These are phyloP conservation scores for Taiwanofungus camphoratus DNA, from an alignment of 1,284 basidiomycete species.

Conservation along the genomic window DNA sequence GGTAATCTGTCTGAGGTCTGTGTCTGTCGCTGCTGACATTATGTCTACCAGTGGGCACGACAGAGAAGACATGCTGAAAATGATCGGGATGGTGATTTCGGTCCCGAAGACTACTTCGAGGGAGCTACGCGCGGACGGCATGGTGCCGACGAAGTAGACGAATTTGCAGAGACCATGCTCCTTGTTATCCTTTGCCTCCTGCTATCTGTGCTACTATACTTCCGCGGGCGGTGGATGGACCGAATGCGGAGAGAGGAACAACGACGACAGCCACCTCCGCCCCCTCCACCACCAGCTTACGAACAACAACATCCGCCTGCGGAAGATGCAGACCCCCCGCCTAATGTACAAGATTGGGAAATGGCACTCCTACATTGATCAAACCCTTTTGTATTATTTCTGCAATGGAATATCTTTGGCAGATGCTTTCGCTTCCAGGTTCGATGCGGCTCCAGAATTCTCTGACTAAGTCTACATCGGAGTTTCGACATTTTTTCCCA, in stretches of 20 bases:
- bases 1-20: conserved; percentile 31
- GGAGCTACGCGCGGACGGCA: conserved; percentile 52
- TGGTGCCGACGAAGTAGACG: conserved; percentile 55
- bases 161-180: conserved; percentile 69
- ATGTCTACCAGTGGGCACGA: conserved; percentile 58
- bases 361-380: background rate
- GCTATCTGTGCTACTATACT: conserved; percentile 64
- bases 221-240: conserved; percentile 67
- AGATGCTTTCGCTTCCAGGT: too few species aligned
- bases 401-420: too few species aligned
- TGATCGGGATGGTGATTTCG: conserved; percentile 68
- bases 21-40: too few species aligned
- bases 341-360: conserved; percentile 2
- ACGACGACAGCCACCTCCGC: conserved; percentile 24
- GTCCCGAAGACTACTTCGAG: conserved; percentile 78
- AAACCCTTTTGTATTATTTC: background rate
- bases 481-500: too few species aligned
- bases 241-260: conserved; percentile 51
- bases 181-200: conserved; percentile 59
- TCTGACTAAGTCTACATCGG: too few species aligned
- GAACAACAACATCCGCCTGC: background rate
- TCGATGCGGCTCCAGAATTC: too few species aligned
- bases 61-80: conserved; percentile 65
- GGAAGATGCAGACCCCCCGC: background rate
- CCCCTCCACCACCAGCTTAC: background rate